Conservation (phyloP, 306 rosid species). For the Casuarina cunninghamiana region DNA sequence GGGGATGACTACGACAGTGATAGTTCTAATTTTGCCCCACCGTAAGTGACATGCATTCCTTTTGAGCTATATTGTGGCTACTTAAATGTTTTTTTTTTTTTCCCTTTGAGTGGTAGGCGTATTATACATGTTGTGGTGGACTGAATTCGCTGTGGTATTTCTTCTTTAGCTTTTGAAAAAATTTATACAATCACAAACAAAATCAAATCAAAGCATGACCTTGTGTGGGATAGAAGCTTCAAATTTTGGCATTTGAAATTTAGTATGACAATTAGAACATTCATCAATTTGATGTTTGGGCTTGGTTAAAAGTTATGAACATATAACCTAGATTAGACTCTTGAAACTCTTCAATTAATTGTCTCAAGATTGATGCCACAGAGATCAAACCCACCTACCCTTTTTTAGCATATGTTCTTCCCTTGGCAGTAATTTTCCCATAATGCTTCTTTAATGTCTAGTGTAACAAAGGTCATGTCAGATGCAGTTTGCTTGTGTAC, state of each 20-base stretch:
- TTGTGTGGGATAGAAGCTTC: background rate
- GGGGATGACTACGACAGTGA: conserved; percentile 76
- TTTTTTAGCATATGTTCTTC: background rate
- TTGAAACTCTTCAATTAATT: background rate
- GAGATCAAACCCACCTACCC: background rate
- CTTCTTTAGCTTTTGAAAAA: background rate
- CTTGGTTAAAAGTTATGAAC: background rate
- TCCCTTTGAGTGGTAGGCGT: background rate
- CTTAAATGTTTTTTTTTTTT: background rate
- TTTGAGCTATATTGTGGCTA: background rate
- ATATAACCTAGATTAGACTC: background rate
- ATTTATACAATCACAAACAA: background rate
- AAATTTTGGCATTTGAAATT: background rate
- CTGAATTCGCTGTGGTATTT: background rate
- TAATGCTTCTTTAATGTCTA: conserved; percentile 9
- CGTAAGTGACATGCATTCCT: conserved; percentile 47
- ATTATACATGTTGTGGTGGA: background rate
- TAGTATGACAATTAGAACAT: background rate
- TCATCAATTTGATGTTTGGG: no score
- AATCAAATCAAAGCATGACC: background rate
- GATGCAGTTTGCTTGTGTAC: conserved; percentile 12
- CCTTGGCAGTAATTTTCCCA: background rate
- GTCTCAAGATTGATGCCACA: background rate
- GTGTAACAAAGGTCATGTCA: background rate
- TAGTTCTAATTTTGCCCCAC: conserved; percentile 70